Percentiles rank a stretch among this genome's conserved stretches.
These are phyloP conservation scores for Amylocystis lapponica DNA, from an alignment of 768 basidiomycete genomes.

Conservation along the genomic window DNA sequence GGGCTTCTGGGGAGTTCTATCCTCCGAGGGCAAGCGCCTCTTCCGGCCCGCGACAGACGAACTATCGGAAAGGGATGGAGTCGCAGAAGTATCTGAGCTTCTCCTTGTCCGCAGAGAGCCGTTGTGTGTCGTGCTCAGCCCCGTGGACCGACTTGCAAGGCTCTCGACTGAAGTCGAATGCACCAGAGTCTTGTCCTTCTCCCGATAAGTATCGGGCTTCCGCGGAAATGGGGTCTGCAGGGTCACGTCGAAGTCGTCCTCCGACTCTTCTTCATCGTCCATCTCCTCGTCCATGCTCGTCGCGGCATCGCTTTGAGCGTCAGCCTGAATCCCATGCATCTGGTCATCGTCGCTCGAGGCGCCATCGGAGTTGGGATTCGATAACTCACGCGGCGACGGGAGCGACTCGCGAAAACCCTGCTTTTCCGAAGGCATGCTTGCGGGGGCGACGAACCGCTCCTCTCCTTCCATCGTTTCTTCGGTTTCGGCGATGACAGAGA, in stretches of 20 bases:
- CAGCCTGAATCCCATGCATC: conserved; percentile 36
- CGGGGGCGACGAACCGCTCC: no score
- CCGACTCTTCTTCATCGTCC: conserved; percentile 38
- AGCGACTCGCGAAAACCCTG: conserved; percentile 72
- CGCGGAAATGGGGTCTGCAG: conserved; percentile 50
- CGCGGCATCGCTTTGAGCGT: conserved; percentile 24
- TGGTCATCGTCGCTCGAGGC: conserved; percentile 53
- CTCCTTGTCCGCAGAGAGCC: conserved; percentile 26
- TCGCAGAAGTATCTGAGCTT: conserved; percentile 16
- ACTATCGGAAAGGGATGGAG: conserved; percentile 13
- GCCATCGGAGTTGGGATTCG: conserved; percentile 51
- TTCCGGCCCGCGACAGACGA: conserved; percentile 20
- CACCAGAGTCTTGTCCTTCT: conserved; percentile 1
- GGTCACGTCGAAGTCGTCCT: conserved; percentile 63
- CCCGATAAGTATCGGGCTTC: conserved; percentile 12
- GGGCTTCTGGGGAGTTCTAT: not conserved
- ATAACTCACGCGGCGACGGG: conserved; percentile 56
- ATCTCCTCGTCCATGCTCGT: conserved; percentile 20
- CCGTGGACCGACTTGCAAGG: conserved; percentile 16
- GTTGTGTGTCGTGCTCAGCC: conserved; percentile 25
- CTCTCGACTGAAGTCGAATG: conserved; percentile 18
- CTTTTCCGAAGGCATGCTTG: no score
- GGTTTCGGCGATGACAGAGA: conserved; percentile 12
- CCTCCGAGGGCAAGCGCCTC: conserved; percentile 16
- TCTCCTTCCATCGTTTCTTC: no score